These are phyloP conservation scores for Toxicodendron radicans DNA, from an alignment of 345 rosid genomes.

Conservation along the genomic window DNA sequence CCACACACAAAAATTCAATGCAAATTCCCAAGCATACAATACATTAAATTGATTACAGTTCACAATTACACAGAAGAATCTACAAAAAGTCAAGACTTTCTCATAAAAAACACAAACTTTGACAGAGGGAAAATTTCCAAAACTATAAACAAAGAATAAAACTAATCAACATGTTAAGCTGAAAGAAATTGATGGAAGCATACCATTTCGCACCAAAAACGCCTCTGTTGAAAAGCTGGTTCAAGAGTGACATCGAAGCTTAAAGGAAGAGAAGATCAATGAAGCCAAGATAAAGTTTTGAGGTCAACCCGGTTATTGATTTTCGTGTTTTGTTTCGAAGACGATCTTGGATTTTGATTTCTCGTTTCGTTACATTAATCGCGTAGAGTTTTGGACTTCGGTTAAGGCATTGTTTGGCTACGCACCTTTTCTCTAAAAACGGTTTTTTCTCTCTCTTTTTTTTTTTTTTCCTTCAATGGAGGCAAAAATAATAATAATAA, in stretches of 20 bases:
- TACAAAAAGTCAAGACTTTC: neutral
- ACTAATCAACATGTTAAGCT: neutral
- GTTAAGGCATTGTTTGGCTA: neutral
- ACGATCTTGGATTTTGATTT: neutral
- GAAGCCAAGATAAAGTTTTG: neutral
- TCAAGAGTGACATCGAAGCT: constrained; percentile 71
- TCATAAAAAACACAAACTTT: neutral
- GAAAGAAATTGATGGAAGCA: constrained; percentile 7
- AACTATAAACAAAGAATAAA: neutral
- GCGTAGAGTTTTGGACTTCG: neutral
- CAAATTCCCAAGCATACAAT: neutral
- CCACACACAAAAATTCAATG: neutral
- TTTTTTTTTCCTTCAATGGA: too few relatives aligned
- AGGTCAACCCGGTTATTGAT: neutral
- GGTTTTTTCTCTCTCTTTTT: neutral
- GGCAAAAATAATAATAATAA: too few relatives aligned
- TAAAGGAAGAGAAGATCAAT: neutral
- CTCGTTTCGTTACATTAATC: neutral
- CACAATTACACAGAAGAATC: neutral
- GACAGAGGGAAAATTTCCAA: neutral
- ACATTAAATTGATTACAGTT: neutral
- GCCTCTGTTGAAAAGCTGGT: constrained; percentile 92
- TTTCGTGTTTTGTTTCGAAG: neutral
- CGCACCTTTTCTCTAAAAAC: neutral
- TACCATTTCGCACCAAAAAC: constrained; percentile 84